A percentile compares a stretch with the other conserved stretches of the same genome.
Evolutionary conservation across 1,139 yeast species (phyloP).

Genomic region (Kluyveromyces marxianus): DNA sequence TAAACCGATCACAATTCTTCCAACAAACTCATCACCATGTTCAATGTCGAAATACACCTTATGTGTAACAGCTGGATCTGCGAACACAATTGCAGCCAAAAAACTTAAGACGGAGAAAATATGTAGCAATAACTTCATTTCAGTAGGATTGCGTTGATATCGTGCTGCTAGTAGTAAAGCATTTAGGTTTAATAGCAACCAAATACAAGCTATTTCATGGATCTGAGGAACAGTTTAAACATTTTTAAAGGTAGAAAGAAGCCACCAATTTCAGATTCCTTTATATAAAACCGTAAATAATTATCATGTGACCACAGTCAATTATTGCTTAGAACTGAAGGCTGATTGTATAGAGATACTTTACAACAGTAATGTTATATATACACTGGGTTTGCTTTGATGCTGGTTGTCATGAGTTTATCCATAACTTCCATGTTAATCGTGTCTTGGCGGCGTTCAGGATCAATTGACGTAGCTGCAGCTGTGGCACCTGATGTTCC

Average conservation of each 20-base stretch:
- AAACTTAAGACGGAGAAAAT: slow-evolving; percentile 3
- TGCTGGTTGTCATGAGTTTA: slow-evolving; percentile 25
- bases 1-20: slow-evolving; percentile 62
- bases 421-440: slow-evolving; percentile 28
- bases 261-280: too few relatives aligned
- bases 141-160: too few relatives aligned
- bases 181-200: too few relatives aligned
- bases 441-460: slow-evolving; percentile 10
- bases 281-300: too few relatives aligned
- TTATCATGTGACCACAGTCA: not conserved
- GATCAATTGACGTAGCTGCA: slow-evolving; percentile 9
- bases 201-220: too few relatives aligned
- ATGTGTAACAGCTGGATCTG: slow-evolving; percentile 56
- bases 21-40: slow-evolving; percentile 51
- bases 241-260: too few relatives aligned
- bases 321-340: not conserved
- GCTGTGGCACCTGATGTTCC: slow-evolving; percentile 15
- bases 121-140: slow-evolving; percentile 5
- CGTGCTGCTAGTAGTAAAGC: too few relatives aligned
- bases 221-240: too few relatives aligned
- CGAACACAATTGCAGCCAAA: slow-evolving; percentile 8
- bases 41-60: slow-evolving; percentile 53
- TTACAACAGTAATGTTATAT: slow-evolving; percentile 11
- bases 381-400: slow-evolving; percentile 28
- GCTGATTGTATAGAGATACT: not conserved